phyloP scores from a whole-genome alignment of 2,329 filamentous ascomycete genomes.

The Fusarium aywerte region DNA sequence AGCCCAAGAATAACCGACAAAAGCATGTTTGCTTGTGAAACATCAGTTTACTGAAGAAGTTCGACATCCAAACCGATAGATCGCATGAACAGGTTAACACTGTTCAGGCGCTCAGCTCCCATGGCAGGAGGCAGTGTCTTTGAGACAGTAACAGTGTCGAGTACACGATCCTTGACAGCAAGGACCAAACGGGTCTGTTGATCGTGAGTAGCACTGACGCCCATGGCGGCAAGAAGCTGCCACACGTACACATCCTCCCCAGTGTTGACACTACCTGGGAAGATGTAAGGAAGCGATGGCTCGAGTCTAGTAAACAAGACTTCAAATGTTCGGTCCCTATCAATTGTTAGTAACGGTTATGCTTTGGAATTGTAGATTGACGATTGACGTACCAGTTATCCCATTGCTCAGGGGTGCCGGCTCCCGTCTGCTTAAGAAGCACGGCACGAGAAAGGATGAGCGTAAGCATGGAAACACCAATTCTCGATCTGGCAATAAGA shows the following conservation, averaged over 20 bases:
- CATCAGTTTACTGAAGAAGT: constrained; percentile 57
- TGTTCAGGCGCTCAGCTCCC: constrained; percentile 82
- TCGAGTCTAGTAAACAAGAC: constrained; percentile 88
- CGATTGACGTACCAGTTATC: constrained; percentile 75
- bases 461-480: constrained; percentile 89
- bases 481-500: constrained; percentile 83
- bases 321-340: constrained; percentile 81
- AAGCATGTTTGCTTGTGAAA: constrained; percentile 30
- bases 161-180: constrained; percentile 96
- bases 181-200: constrained; percentile 95
- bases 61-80: constrained; percentile 99
- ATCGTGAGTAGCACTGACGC: constrained; percentile 90
- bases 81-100: constrained; percentile 98
- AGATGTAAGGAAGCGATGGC: constrained; percentile 83
- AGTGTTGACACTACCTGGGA: constrained; percentile 89
- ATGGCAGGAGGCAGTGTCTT: constrained; percentile 91
- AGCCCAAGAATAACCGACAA: constrained; percentile 44
- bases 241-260: constrained; percentile 96
- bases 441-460: constrained; percentile 95
- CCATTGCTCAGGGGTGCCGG: constrained; percentile 77
- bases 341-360: constrained; percentile 48
- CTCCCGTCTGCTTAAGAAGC: constrained; percentile 84
- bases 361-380: constrained; percentile 12
- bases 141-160: constrained; percentile 89
- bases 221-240: constrained; percentile 96